Conservation (phyloP, 2,329 filamentous ascomycete species). For the Aspergillus fructus region DNA sequence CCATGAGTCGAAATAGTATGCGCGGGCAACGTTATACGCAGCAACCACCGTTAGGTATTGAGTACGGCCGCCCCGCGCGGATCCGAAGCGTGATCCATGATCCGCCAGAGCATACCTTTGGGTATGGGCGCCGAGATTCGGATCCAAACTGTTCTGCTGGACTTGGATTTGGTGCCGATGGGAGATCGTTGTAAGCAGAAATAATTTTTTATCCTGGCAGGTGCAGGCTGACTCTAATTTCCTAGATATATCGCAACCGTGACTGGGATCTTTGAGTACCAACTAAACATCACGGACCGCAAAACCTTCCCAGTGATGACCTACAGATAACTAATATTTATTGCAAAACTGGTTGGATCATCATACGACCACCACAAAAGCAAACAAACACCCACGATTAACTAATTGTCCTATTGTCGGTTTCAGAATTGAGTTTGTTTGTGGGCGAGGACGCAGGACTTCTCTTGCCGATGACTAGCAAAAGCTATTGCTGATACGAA, state of each 20-base stretch:
- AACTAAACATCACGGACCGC: conserved; percentile 47
- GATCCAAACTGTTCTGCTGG: conserved; percentile 47
- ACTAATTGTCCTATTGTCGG: not conserved
- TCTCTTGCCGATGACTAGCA: not conserved
- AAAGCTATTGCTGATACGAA: not conserved
- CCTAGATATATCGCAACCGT: conserved; percentile 49
- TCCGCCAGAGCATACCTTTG: conserved; percentile 32
- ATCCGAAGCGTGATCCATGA: conserved; percentile 38
- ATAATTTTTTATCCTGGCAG: not conserved
- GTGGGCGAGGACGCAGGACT: not conserved
- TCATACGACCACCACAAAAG: not conserved
- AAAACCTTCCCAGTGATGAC: conserved; percentile 48
- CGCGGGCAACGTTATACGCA: conserved; percentile 36
- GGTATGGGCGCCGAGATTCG: conserved; percentile 31
- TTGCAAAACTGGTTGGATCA: not conserved
- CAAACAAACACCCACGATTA: not conserved
- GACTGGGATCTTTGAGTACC: conserved; percentile 49
- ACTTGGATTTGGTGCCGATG: conserved; percentile 49
- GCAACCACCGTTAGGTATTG: conserved; percentile 29
- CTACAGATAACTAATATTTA: conserved; percentile 34
- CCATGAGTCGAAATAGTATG: conserved; percentile 29
- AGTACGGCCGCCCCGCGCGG: conserved; percentile 38
- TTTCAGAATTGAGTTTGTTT: not conserved
- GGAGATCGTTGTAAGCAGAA: conserved; percentile 45
- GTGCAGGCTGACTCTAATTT: conserved; percentile 12